Percentiles rank a stretch among this genome's conserved stretches.
Conservation (phyloP, 495 filamentous ascomycete species). For the Glarea lozoyensis region DNA sequence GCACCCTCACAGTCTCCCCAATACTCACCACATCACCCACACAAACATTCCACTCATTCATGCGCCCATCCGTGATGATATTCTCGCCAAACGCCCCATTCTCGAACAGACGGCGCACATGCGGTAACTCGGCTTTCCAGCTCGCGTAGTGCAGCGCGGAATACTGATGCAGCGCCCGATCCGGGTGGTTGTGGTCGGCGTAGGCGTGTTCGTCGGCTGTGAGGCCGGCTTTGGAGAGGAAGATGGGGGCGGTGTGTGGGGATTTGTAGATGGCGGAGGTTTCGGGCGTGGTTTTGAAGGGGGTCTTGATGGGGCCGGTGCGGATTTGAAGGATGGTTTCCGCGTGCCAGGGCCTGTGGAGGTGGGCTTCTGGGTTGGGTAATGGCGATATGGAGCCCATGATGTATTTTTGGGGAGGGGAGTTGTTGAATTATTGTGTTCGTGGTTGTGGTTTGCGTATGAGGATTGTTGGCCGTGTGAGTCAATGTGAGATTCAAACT, state of each 20-base stretch:
- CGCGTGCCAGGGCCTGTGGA: too few species aligned
- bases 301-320: too few species aligned
- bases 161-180: conserved; percentile 51
- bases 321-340: too few species aligned
- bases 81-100: conserved; percentile 52
- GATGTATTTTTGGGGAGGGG: too few species aligned
- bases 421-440: too few species aligned
- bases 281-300: too few species aligned
- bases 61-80: conserved; percentile 29
- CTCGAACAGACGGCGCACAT: conserved; percentile 31
- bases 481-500: too few species aligned
- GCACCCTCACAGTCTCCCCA: conserved; percentile 23
- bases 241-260: conserved; percentile 25
- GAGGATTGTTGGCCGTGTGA: too few species aligned
- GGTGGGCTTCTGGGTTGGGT: too few species aligned
- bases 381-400: too few species aligned
- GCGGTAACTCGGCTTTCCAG: conserved; percentile 33
- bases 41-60: conserved; percentile 50
- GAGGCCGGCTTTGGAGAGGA: conserved; percentile 36
- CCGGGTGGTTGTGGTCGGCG: conserved; percentile 42
- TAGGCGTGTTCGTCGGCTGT: conserved; percentile 47
- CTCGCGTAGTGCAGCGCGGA: conserved; percentile 42
- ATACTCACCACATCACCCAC: conserved; percentile 46
- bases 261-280: conserved; percentile 51
- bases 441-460: too few species aligned